Conservation (phyloP, 2,329 filamentous ascomycete genomes). For the Trichoderma hamatum region DNA sequence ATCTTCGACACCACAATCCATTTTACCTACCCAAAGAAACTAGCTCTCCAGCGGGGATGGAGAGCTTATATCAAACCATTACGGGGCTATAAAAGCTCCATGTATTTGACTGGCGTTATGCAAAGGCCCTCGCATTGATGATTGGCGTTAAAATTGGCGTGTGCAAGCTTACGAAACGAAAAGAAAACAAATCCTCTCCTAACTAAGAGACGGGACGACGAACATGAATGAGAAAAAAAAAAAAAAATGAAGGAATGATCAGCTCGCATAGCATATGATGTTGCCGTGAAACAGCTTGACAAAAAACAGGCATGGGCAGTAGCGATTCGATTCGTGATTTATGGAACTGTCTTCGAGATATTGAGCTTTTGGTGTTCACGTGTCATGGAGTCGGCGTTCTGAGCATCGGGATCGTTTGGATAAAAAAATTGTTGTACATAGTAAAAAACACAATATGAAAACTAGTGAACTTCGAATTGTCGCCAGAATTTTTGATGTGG, state of each 20-base stretch:
- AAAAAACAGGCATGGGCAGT: constrained; percentile 27
- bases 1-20: constrained; percentile 32
- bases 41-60: background rate
- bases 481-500: constrained; percentile 24
- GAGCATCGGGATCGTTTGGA: constrained; percentile 19
- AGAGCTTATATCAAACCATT: constrained; percentile 1
- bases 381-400: constrained; percentile 20
- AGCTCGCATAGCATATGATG: constrained; percentile 22
- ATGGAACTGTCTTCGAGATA: background rate
- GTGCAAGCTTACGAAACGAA: background rate
- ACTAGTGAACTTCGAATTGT: constrained; percentile 35
- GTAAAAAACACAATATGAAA: constrained; percentile 30
- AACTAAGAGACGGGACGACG: constrained; percentile 31
- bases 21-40: constrained; percentile 32
- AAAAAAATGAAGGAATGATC: constrained; percentile 27
- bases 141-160: constrained; percentile 12
- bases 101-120: constrained; percentile 22
- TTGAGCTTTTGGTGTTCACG: constrained; percentile 17
- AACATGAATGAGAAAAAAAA: constrained; percentile 27
- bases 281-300: constrained; percentile 29
- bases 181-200: background rate
- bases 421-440: constrained; percentile 40
- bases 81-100: constrained; percentile 1
- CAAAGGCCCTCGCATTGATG: background rate
- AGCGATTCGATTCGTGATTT: constrained; percentile 2